Base-by-base conservation (phyloP, 331 rosid genomes). In the Malus hybrid region DNA sequence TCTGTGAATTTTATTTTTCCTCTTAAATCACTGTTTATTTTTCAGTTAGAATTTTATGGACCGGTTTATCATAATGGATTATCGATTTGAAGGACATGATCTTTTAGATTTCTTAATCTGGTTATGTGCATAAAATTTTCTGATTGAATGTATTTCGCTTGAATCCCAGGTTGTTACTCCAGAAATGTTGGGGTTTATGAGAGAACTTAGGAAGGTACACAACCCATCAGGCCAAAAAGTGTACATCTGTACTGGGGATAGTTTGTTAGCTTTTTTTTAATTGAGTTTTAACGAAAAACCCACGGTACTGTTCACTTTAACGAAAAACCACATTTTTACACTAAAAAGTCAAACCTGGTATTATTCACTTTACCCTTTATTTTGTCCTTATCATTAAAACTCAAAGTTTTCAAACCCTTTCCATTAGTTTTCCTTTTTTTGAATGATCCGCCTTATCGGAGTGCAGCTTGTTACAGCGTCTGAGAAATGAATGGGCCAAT, bases 141-240 rank as follows among this genome's bases (percentile, higher is more conserved):
- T 82, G 70, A 62, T 71, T 32, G 53, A 66, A 58, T 32, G n/a
- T 64, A 13, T 30, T 34, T 55, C 70, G 60, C 75, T 71, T 24
- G 48, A 82, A 82, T 87, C 66, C 64, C 56, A 94, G 99, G 93
- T 0, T 58, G 84, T 18, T 80, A 88, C 93, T 42, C 85, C 85
- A 0, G 70, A 85, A 82, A 85, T 94, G 92, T 63, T 90, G 58
- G 61, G 76, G 16, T 92, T 94, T 80, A 90, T 94, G 73, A 81
- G 75, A 70, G 87, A 86, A 46, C 89, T 95, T 4, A 68, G 86
- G 15, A 90, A 92, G 97, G 99, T 92, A 66, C 20, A 19, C 70
- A 63, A 67, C 53, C 71, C 29, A 16, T 57, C 55, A 6, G 13
- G 12, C 8, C 34, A 33, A 28, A 12, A 15, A 67, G 20, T 52